Conservation (phyloP, 345 rosid genomes). For the Cardamine resedifolia region DNA sequence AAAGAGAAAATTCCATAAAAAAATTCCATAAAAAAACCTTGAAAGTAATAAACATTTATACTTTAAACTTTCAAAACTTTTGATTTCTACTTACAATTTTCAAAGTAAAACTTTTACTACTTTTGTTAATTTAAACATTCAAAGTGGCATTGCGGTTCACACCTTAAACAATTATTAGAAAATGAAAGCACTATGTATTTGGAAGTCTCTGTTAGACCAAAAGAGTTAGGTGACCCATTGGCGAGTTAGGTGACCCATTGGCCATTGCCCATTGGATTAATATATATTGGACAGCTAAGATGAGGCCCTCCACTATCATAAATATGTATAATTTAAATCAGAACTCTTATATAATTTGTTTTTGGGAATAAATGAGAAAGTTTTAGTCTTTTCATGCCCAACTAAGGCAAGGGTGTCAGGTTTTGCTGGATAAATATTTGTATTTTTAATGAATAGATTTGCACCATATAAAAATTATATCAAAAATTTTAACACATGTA, state of each 20-base stretch:
- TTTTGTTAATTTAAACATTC: no score
- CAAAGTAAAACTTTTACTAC: no score
- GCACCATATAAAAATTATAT: not conserved
- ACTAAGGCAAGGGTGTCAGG: not conserved
- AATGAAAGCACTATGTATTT: constrained; percentile 5
- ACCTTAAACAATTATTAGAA: no score
- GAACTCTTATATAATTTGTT: not conserved
- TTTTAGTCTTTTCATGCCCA: constrained; percentile 11
- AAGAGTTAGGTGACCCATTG: constrained; percentile 20
- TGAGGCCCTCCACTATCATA: constrained; percentile 14
- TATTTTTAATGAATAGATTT: no score
- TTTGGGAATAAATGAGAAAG: not conserved
- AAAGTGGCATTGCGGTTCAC: no score
- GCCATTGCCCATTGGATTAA: no score
- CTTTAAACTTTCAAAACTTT: no score
- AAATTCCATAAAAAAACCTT: no score
- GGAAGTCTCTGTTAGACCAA: not conserved
- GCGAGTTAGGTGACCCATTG: constrained; percentile 21
- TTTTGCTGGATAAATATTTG: not conserved
- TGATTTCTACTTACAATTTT: no score
- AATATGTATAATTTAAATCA: not conserved
- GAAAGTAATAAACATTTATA: no score
- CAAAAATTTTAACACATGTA: no score
- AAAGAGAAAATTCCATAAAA: no score
- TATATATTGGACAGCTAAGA: constrained; percentile 19